Evolutionary conservation across 2,329 filamentous ascomycete species (phyloP).

Genomic region (Monascus ruber): DNA sequence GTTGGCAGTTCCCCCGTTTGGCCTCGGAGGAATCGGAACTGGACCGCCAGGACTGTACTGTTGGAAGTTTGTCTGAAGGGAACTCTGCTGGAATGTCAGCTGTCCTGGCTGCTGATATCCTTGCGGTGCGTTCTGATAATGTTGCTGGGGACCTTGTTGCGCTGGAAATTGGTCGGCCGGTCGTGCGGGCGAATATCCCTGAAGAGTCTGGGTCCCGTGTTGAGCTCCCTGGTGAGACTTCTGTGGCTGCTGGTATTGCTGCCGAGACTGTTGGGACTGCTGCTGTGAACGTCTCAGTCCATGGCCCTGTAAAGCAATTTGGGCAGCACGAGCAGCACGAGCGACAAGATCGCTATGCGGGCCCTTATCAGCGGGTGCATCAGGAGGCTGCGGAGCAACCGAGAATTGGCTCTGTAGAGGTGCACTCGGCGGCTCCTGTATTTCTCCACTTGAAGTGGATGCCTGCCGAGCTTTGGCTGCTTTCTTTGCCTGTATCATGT

Average conservation of each 20-base stretch:
- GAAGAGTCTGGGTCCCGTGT: conserved; percentile 20
- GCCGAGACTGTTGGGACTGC: conserved; percentile 20
- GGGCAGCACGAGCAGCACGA: conserved; percentile 36
- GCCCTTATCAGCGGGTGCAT: conserved; percentile 29
- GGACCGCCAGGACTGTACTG: conserved; percentile 28
- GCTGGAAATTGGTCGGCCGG: conserved; percentile 12
- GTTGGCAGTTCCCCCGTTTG: conserved; percentile 24
- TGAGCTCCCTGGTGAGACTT: conserved; percentile 14
- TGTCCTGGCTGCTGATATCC: conserved; percentile 23
- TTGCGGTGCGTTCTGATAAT: conserved; percentile 24
- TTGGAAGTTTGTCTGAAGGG: conserved; percentile 30
- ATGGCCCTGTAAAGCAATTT: conserved; percentile 37
- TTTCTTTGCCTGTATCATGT: conserved; percentile 25
- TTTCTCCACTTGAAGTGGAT: conserved; percentile 25
- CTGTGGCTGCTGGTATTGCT: conserved; percentile 7
- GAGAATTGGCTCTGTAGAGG: conserved; percentile 32
- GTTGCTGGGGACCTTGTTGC: conserved; percentile 15
- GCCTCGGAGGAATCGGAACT: conserved; percentile 16
- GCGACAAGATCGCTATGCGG: conserved; percentile 36
- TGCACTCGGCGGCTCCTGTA: conserved; percentile 24
- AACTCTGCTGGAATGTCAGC: conserved; percentile 29
- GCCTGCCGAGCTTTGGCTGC: conserved; percentile 25
- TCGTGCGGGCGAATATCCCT: conserved; percentile 24
- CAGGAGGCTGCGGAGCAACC: conserved; percentile 26
- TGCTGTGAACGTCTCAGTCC: conserved; percentile 25